These are phyloP conservation scores for Fusarium globosum DNA, from an alignment of 2,329 filamentous ascomycete species.

Conservation along the genomic window DNA sequence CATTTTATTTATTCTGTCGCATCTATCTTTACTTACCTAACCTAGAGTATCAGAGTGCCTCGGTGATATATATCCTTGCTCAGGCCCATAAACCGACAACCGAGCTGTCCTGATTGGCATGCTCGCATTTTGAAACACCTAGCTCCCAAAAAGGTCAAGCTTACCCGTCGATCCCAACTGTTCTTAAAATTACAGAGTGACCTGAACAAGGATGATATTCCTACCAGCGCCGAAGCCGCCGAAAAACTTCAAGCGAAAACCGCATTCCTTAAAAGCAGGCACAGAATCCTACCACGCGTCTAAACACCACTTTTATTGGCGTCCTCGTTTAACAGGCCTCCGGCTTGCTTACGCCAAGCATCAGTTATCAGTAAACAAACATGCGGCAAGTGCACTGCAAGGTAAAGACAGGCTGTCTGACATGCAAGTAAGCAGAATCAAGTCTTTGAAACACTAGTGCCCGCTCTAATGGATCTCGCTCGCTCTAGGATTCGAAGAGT, in stretches of 20 bases:
- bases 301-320: background rate
- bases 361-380: too few species aligned
- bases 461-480: rapidly evolving
- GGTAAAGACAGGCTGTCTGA: background rate
- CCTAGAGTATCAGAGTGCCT: background rate
- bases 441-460: background rate
- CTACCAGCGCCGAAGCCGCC: background rate
- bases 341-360: background rate
- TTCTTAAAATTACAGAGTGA: background rate
- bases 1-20: too few species aligned
- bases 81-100: rapidly evolving
- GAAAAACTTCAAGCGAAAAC: background rate
- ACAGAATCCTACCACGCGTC: background rate
- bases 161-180: background rate
- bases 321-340: background rate
- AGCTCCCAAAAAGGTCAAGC: background rate
- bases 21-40: too few species aligned
- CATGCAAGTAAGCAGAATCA: background rate
- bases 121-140: background rate
- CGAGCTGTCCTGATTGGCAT: background rate
- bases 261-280: background rate
- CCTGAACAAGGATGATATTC: background rate
- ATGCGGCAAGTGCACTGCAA: background rate
- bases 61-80: background rate
- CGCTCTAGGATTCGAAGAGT: background rate